Evolutionary conservation across 495 filamentous ascomycete genomes (phyloP).

Genomic region (Cercophora samala): DNA sequence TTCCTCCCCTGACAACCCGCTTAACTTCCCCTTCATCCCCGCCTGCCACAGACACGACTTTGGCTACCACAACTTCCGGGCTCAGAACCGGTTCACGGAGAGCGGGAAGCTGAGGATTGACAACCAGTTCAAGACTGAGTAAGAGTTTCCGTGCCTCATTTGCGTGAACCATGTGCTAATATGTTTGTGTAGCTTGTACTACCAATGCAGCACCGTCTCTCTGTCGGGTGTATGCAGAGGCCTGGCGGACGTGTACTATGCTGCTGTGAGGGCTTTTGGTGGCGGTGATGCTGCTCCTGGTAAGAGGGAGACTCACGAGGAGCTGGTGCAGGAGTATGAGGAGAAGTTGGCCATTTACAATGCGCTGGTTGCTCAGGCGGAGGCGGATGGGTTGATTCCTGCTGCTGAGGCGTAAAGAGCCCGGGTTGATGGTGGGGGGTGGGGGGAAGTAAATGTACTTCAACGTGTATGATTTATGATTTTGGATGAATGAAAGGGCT

Average conservation of each 20-base stretch:
- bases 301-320: background rate
- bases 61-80: slow-evolving; percentile 46
- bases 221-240: background rate
- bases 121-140: slow-evolving; percentile 42
- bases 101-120: slow-evolving; percentile 35
- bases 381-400: slow-evolving; percentile 1
- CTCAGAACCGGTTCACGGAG: slow-evolving; percentile 38
- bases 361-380: background rate
- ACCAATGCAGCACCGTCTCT: background rate
- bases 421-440: too few relatives aligned
- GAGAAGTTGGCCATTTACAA: slow-evolving; percentile 2
- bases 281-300: background rate
- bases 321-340: background rate
- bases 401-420: background rate
- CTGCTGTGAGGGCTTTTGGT: slow-evolving; percentile 1
- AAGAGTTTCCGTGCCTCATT: background rate
- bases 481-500: too few relatives aligned
- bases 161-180: background rate
- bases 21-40: slow-evolving; percentile 41
- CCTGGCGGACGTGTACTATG: slow-evolving; percentile 6
- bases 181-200: background rate
- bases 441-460: too few relatives aligned
- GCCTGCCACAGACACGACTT: slow-evolving; percentile 49
- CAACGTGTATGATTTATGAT: too few relatives aligned
- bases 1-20: slow-evolving; percentile 40